Conservation (phyloP, 306 rosid species). For the Cajanus cajan region DNA sequence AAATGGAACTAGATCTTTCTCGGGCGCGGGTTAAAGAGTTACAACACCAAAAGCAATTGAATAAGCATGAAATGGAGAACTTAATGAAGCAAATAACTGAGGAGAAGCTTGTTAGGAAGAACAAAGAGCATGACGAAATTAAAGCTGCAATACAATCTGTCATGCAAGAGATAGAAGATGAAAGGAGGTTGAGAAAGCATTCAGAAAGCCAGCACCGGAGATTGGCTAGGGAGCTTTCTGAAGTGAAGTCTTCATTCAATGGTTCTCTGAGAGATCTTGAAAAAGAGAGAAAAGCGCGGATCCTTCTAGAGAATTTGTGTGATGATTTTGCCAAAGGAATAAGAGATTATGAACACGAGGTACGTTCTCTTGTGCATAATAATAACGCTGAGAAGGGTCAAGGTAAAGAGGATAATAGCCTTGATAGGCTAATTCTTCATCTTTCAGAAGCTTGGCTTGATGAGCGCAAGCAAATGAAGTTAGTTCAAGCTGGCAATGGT, state of each 20-base stretch:
- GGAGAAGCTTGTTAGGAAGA: constrained; percentile 41
- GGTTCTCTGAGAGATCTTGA: constrained; percentile 57
- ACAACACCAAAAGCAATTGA: constrained; percentile 45
- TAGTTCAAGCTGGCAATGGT: constrained; percentile 29
- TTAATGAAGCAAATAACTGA: constrained; percentile 41
- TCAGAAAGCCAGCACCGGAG: constrained; percentile 54
- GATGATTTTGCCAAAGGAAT: constrained; percentile 75
- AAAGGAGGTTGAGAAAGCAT: constrained; percentile 59
- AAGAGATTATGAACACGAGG: constrained; percentile 56
- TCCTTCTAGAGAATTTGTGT: constrained; percentile 64
- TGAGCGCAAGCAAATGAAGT: constrained; percentile 62
- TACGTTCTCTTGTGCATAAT: constrained; percentile 43
- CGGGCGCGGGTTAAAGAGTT: constrained; percentile 49
- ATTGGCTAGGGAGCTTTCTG: constrained; percentile 52
- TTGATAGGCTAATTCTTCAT: constrained; percentile 50
- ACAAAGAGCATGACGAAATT: constrained; percentile 37
- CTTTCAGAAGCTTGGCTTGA: constrained; percentile 81
- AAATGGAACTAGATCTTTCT: constrained; percentile 55
- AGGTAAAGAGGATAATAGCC: constrained; percentile 32
- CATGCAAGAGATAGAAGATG: constrained; percentile 53
- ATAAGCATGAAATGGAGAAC: constrained; percentile 46
- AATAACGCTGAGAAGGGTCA: constrained; percentile 39
- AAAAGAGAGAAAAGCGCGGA: constrained; percentile 56
- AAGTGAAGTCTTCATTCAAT: constrained; percentile 47
- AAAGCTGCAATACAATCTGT: constrained; percentile 44